Percentiles rank a stretch among this genome's conserved stretches.
phyloP scores from a whole-genome alignment of 176 grass and related monocot species.

The Musa acuminata region DNA sequence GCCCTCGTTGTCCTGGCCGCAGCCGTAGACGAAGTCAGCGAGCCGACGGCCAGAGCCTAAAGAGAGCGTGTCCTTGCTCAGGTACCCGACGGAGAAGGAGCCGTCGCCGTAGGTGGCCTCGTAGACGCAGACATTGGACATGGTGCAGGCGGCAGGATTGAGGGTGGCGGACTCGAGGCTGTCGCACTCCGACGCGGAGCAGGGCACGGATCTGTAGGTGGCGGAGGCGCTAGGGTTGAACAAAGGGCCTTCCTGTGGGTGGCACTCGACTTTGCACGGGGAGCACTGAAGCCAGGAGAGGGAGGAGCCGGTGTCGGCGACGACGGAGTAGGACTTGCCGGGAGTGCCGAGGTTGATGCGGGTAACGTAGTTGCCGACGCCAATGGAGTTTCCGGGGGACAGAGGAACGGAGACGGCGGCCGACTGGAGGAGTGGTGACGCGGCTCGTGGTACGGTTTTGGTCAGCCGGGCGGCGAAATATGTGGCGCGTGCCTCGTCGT shows the following conservation, averaged over 20 bases:
- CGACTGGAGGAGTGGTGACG: not conserved
- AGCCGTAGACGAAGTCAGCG: conserved; percentile 3
- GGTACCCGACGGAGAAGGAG: conserved; percentile 19
- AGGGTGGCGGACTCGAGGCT: conserved; percentile 11
- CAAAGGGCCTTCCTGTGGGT: not conserved
- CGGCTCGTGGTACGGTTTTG: not conserved
- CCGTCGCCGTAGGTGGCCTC: conserved; percentile 20
- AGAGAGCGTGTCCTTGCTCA: conserved; percentile 9
- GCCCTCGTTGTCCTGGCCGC: conserved; percentile 24
- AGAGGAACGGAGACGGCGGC: conserved; percentile 4
- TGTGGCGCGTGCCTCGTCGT: not conserved
- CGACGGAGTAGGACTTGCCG: conserved; percentile 4
- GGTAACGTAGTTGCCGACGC: conserved; percentile 18
- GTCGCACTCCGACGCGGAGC: conserved; percentile 3
- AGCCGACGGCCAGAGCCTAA: not conserved
- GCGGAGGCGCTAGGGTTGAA: conserved; percentile 10
- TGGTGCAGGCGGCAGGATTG: conserved; percentile 2
- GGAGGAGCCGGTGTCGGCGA: conserved; percentile 23
- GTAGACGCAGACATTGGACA: conserved; percentile 14
- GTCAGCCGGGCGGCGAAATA: conserved; percentile 1
- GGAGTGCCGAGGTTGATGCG: conserved; percentile 12
- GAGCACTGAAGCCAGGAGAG: conserved; percentile 21
- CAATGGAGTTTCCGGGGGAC: not conserved
- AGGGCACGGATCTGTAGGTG: conserved; percentile 1
- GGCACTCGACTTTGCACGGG: conserved; percentile 21